A percentile compares a stretch with the other conserved stretches of the same genome.
phyloP scores from a whole-genome alignment of 73 alveolate genomes.

The Paramecium sexaurelia region DNA sequence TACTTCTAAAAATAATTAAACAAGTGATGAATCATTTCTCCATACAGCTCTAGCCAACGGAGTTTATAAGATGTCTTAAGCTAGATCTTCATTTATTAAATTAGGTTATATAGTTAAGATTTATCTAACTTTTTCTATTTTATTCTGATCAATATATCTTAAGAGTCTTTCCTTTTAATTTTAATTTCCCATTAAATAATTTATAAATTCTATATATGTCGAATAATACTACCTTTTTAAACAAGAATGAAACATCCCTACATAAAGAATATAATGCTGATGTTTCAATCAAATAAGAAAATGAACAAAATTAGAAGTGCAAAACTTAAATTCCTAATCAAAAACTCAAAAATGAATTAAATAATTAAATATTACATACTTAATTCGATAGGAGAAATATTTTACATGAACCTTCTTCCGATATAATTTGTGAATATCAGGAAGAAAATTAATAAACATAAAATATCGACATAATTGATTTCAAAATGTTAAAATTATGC shows the following conservation, averaged over 20 bases:
- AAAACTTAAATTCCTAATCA: too few species aligned
- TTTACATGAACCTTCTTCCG: not conserved
- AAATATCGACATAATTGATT: too few species aligned
- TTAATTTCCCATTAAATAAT: not conserved
- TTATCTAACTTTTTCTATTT: not conserved
- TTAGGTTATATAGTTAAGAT: not conserved
- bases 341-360: too few species aligned
- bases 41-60: constrained; percentile 65
- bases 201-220: too few species aligned
- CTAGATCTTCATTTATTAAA: not conserved
- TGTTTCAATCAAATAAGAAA: not conserved
- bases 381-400: too few species aligned
- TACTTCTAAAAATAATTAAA: constrained; percentile 49
- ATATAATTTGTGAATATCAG: not conserved
- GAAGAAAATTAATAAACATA: not conserved
- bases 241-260: not conserved
- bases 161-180: not conserved
- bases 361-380: too few species aligned
- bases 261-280: not conserved
- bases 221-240: too few species aligned
- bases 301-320: not conserved
- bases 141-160: not conserved
- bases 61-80: not conserved
- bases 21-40: constrained; percentile 57
- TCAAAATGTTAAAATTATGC: not conserved